phyloP scores from a whole-genome alignment of 2,329 filamentous ascomycete species.

The Tolypocladium ovalisporum region DNA sequence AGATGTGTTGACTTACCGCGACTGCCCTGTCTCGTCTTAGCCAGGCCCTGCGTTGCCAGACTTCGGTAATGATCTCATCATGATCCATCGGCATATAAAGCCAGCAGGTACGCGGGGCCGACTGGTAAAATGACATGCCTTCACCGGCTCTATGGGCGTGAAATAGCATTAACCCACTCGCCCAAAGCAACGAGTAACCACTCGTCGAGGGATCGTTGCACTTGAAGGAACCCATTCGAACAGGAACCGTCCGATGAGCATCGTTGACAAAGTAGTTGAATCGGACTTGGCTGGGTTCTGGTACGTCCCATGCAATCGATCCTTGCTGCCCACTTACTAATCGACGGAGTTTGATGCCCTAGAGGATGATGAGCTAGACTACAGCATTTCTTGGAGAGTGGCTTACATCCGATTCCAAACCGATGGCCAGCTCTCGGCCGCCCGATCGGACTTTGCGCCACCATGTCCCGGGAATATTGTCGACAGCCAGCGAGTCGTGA shows the following conservation, averaged over 20 bases:
- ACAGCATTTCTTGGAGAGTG: not conserved
- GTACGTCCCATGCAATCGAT: not conserved
- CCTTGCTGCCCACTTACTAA: not conserved
- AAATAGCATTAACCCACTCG: not conserved
- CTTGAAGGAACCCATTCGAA: not conserved
- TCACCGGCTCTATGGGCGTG: not conserved
- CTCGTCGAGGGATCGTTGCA: not conserved
- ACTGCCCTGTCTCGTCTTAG: not conserved
- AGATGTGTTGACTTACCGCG: not conserved
- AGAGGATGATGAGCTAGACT: not conserved
- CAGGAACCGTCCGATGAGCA: not conserved
- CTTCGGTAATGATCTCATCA: not conserved
- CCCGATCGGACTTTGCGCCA: not conserved
- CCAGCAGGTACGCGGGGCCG: too few relatives aligned
- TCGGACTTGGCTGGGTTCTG: not conserved
- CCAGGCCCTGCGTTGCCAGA: not conserved
- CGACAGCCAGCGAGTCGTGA: not conserved
- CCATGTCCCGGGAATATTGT: not conserved
- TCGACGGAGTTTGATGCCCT: not conserved
- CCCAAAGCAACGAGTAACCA: not conserved
- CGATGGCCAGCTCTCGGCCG: not conserved
- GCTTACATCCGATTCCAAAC: not conserved
- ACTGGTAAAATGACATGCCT: not conserved
- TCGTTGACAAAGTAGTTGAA: not conserved
- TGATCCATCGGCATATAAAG: not conserved